phyloP scores from a whole-genome alignment of 2,329 filamentous ascomycete species.

The Fonsecaea erecta region DNA sequence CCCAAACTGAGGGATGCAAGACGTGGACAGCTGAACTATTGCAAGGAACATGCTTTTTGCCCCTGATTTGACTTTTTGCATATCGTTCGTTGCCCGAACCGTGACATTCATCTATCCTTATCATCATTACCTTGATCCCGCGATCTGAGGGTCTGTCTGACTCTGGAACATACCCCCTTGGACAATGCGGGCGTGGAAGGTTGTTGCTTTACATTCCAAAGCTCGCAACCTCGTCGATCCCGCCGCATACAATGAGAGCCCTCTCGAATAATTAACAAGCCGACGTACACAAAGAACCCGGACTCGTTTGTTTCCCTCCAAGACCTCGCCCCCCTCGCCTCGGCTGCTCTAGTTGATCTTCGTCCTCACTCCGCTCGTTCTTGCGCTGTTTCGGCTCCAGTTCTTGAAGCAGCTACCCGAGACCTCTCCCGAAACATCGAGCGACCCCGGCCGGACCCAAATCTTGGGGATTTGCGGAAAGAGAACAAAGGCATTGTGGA shows the following conservation, averaged over 20 bases:
- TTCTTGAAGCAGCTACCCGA: slow-evolving; percentile 26
- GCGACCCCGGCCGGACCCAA: background rate
- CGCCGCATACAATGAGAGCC: slow-evolving; percentile 4
- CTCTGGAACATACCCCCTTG: background rate
- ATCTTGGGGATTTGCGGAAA: background rate
- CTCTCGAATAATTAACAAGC: background rate
- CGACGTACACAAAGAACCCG: background rate
- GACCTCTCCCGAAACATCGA: slow-evolving; percentile 1
- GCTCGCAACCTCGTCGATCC: slow-evolving; percentile 6
- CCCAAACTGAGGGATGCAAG: background rate
- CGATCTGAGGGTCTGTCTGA: background rate
- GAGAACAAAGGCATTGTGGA: slow-evolving; percentile 28
- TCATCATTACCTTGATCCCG: background rate
- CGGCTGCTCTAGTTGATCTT: background rate
- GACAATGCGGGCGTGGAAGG: slow-evolving; percentile 15
- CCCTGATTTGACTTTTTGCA: background rate
- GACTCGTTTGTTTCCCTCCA: background rate
- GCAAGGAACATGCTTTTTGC: slow-evolving; percentile 11
- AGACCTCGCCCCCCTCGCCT: background rate
- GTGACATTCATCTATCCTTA: slow-evolving; percentile 6
- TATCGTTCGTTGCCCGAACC: background rate
- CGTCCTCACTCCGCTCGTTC: background rate
- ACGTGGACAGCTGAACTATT: background rate
- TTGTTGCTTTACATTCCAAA: slow-evolving; percentile 23
- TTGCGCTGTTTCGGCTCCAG: background rate